These are phyloP conservation scores for Xylaria grammica DNA, from an alignment of 495 filamentous ascomycete species.

Conservation along the genomic window DNA sequence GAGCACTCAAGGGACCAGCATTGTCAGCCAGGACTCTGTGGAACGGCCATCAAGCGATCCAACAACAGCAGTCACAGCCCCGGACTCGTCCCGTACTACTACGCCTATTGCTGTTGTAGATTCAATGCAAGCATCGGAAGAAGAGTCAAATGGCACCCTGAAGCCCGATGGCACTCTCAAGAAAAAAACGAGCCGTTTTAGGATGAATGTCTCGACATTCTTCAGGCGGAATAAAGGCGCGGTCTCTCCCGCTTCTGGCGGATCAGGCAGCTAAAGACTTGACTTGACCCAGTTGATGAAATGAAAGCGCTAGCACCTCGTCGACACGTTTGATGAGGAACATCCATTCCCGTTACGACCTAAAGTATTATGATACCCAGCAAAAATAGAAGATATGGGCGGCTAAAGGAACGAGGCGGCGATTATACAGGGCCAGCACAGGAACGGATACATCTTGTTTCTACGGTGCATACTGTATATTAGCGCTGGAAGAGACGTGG, in stretches of 20 bases:
- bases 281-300: background rate
- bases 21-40: constrained; percentile 56
- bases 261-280: constrained; percentile 25
- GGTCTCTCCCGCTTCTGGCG: constrained; percentile 42
- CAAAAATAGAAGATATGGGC: constrained; percentile 19
- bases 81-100: constrained; percentile 37
- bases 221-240: constrained; percentile 51
- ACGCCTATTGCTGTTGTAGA: constrained; percentile 27
- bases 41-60: constrained; percentile 49
- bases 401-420: constrained; percentile 20
- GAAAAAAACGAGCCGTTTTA: constrained; percentile 55
- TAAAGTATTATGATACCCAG: constrained; percentile 27
- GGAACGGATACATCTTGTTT: constrained; percentile 26
- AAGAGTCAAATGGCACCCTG: constrained; percentile 37
- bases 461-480: constrained; percentile 39
- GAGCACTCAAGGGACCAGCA: constrained; percentile 63
- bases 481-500: constrained; percentile 23
- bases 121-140: constrained; percentile 31
- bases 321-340: constrained; percentile 18
- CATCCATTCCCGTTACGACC: constrained; percentile 19
- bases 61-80: constrained; percentile 43
- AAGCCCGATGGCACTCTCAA: constrained; percentile 44
- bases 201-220: constrained; percentile 50
- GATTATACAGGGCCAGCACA: constrained; percentile 22
- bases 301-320: constrained; percentile 9